These are phyloP conservation scores for Phoma sp. DNA, from an alignment of 2,329 filamentous ascomycete species.

Conservation along the genomic window DNA sequence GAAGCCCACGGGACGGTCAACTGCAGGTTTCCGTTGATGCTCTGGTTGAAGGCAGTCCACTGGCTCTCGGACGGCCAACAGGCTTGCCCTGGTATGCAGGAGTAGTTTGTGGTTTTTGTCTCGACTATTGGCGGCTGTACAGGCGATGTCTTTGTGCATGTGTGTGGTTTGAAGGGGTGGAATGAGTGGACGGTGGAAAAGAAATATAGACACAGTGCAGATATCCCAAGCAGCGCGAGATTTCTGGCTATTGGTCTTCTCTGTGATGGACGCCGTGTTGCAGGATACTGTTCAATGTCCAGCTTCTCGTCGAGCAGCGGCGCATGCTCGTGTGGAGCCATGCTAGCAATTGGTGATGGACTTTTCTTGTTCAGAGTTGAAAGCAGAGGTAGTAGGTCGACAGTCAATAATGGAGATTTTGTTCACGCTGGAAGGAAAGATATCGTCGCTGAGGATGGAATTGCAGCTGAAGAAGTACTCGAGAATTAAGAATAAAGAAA, in stretches of 20 bases:
- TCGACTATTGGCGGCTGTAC: background rate
- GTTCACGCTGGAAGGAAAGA: too few species aligned
- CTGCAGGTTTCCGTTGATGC: constrained; percentile 38
- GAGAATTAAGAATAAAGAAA: background rate
- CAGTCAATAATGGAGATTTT: too few species aligned
- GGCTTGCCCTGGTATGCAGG: constrained; percentile 45
- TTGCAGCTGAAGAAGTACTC: background rate
- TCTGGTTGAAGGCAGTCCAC: constrained; percentile 44
- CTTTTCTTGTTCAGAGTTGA: background rate
- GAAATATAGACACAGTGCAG: constrained; percentile 15
- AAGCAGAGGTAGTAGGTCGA: too few species aligned
- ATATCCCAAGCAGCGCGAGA: background rate
- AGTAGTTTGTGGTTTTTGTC: constrained; percentile 29
- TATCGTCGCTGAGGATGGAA: too few species aligned
- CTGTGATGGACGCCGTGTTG: background rate
- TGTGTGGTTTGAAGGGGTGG: background rate
- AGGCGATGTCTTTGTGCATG: background rate
- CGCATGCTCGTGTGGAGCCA: constrained; percentile 20
- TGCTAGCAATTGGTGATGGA: constrained; percentile 3
- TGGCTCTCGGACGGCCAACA: constrained; percentile 47
- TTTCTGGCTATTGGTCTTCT: background rate
- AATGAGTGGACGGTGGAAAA: constrained; percentile 7
- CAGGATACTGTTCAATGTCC: constrained; percentile 1
- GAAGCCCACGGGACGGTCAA: constrained; percentile 43
- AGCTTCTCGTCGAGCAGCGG: constrained; percentile 27